Evolutionary conservation across 495 filamentous ascomycete genomes (phyloP), one percentile per base, ranked within the genome.

Genomic region (Immersiella caudata): DNA sequence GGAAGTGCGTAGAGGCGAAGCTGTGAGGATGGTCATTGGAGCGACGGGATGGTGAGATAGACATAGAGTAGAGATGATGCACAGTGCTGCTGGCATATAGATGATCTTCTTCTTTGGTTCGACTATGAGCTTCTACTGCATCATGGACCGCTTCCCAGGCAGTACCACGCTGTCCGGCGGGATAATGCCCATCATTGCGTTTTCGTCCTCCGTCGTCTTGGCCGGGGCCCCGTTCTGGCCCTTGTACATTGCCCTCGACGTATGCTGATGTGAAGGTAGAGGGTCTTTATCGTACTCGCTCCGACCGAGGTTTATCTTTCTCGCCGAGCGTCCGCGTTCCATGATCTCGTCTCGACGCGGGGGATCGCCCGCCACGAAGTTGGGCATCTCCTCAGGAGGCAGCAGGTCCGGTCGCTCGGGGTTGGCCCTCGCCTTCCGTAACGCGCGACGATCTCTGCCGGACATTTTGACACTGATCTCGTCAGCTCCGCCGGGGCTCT

Each of bases 1-100:
- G 80, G 78, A 86, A 89, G 69, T 82, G 82, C 66, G 72, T 73
- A 33, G n/a, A 64, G 20, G 52, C 18, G 25, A 54, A 36, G 46
- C 14, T 36, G 61, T 52, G 24, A 35, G 25, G 16, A 8, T 35
- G 16, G 40, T n/a, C n/a, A 1, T 33, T 18, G 9, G 52, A 64
- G 40, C 33, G 50, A 18, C 54, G 56, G 24, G n/a, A 52, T 33
- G 24, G 12, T 21, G 24, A 21, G 50, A 64, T 35, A 59, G 64
- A 66, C 40, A 46, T 46, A 46, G 40, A 46, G 40, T 4, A 46
- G 9, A 46, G 11, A 46, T 2, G 40, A 46, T 8, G 40, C 40
- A 12, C 40, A 18, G 4, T 46, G 40, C 40, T 18, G 40, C 9
- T 46, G 14, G 40, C 11, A 46, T 46, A 18, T 46, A 46, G 40